phyloP scores from a whole-genome alignment of 192 early-diverging fungal genomes.

The Gamsiella multidivaricata region DNA sequence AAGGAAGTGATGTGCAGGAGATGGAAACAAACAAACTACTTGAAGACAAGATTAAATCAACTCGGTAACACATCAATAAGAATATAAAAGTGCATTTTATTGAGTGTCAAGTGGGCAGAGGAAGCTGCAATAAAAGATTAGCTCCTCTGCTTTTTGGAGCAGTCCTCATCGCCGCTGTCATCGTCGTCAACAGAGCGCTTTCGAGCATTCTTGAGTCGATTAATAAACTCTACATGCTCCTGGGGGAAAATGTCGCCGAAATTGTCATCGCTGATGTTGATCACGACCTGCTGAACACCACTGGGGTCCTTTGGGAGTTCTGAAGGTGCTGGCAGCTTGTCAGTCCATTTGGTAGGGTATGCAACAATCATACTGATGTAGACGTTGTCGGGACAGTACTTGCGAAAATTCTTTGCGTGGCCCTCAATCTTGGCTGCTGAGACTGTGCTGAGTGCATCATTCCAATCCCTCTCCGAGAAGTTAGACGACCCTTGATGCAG shows the following conservation, averaged over 20 bases:
- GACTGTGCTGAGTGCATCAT: slow-evolving; percentile 19
- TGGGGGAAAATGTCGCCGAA: slow-evolving; percentile 19
- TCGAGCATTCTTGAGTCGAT: slow-evolving; percentile 14
- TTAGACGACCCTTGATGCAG: slow-evolving; percentile 17
- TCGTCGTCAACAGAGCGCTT: slow-evolving; percentile 6
- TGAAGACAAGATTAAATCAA: neutral
- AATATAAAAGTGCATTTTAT: neutral
- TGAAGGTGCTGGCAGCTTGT: neutral
- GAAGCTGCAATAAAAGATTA: neutral
- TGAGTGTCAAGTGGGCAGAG: neutral
- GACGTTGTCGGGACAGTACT: slow-evolving; percentile 15
- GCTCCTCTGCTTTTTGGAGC: slow-evolving; percentile 10
- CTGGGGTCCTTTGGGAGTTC: neutral
- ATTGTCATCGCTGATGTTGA: slow-evolving; percentile 24
- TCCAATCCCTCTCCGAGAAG: slow-evolving; percentile 13
- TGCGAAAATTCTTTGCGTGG: slow-evolving; percentile 15
- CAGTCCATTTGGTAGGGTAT: slow-evolving; percentile 15
- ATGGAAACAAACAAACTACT: too few species aligned
- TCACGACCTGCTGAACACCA: slow-evolving; percentile 18
- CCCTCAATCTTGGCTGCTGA: slow-evolving; percentile 5
- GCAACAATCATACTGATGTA: slow-evolving; percentile 19
- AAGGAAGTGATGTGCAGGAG: neutral
- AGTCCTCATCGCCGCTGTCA: slow-evolving; percentile 9
- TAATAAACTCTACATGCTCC: slow-evolving; percentile 24
- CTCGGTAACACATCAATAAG: neutral